Base-by-base conservation (phyloP, 306 rosid genomes). In the Prunus kanzakura region DNA sequence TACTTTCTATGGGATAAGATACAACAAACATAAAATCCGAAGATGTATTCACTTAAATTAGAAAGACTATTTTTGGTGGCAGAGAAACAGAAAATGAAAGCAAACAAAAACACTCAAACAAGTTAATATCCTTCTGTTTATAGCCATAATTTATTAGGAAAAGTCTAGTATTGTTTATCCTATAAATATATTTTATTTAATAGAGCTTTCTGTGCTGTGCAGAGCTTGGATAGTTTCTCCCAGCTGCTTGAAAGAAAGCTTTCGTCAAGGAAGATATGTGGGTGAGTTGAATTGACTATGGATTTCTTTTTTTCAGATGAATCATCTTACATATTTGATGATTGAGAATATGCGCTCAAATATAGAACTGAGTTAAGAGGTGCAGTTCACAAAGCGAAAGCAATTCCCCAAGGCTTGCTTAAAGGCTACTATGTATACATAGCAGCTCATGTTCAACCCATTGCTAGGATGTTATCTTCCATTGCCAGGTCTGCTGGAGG, bases 211-310 rank as follows among this genome's bases (percentile, higher is more conserved):
- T 51, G 14, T 47, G n/a, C 38, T 72, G 69, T 72, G 60, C 92
- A 93, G 98, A 79, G 93, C 98, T 73, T 93, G 98, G 98, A 87
- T 93, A 65, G 56, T 89, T 82, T 87, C 93, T 67, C 87, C 96
- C 58, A 72, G 78, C 76, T 93, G 98, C 97, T 82, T 93, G 65
- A 93, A 91, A 87, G 89, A 88, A 81, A 91, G 98, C 82, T 89
- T 65, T 67, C 97, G 98, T 11, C 80, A 82, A 84, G 92, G 98
- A 69, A 87, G 84, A 86, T 91, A 87, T 86, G 85, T 88, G 30
- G 98, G 98, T 93, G 79, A 77, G 93, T 79, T 77, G 47, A 73
- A 79, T 66, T 32, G 73, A 56, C 78, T 78, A 35, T 60, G 2
- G 46, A 60, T 46, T 72, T 72, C 61, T 74, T 52, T 74, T 81